Conservation (phyloP, 768 basidiomycete species). For the Pulveroboletus sp. region DNA sequence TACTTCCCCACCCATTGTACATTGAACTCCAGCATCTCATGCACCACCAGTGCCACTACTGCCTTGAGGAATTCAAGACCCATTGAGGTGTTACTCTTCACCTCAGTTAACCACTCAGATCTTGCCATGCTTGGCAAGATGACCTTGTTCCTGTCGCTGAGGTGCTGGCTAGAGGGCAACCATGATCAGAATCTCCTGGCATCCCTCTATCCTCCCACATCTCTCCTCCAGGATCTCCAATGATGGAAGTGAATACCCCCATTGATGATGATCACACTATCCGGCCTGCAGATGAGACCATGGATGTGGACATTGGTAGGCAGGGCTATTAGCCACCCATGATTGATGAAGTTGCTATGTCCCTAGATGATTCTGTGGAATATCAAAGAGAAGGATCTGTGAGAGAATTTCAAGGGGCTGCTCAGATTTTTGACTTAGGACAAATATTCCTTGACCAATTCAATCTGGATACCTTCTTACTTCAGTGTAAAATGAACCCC, state of each 20-base stretch:
- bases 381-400: not conserved
- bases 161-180: not conserved
- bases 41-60: not conserved
- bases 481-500: not conserved
- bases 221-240: not conserved
- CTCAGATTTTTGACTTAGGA: not conserved
- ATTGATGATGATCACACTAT: not conserved
- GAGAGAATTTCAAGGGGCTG: not conserved
- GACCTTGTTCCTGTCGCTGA: not conserved
- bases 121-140: not conserved
- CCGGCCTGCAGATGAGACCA: no score
- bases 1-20: no score
- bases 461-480: not conserved
- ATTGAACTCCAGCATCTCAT: no score
- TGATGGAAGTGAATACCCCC: not conserved
- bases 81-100: not conserved
- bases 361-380: no score
- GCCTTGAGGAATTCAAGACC: not conserved
- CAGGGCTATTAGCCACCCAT: no score
- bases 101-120: not conserved
- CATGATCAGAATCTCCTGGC: not conserved
- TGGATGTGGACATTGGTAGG: no score
- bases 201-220: no score
- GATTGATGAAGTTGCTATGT: no score
- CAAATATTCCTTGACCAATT: not conserved